These are phyloP conservation scores for Verticillium isaacii DNA, from an alignment of 2,329 filamentous ascomycete genomes.

Conservation along the genomic window DNA sequence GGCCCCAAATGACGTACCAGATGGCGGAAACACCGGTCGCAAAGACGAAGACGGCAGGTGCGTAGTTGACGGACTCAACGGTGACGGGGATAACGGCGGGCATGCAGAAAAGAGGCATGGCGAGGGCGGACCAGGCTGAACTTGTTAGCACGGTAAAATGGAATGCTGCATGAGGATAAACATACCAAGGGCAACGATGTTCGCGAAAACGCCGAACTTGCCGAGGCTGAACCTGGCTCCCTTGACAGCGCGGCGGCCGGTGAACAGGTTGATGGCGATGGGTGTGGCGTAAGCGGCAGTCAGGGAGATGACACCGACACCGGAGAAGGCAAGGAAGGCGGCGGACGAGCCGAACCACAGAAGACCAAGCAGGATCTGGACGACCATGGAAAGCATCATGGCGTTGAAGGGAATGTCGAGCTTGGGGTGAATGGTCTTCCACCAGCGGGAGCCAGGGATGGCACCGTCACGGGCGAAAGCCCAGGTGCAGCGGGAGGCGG, in stretches of 20 bases:
- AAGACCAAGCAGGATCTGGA: conserved; percentile 59
- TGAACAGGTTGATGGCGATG: conserved; percentile 58
- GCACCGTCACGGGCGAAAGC: conserved; percentile 68
- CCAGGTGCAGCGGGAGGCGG: conserved; percentile 63
- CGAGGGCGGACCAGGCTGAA: conserved; percentile 60
- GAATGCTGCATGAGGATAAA: conserved; percentile 12
- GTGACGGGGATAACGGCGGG: conserved; percentile 59
- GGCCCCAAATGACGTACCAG: conserved; percentile 69
- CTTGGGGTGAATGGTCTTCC: conserved; percentile 56
- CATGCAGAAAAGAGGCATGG: conserved; percentile 72
- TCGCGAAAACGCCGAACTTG: conserved; percentile 54
- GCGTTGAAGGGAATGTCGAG: conserved; percentile 65
- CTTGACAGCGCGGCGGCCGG: conserved; percentile 54
- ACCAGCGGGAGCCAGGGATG: conserved; percentile 57
- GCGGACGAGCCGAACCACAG: conserved; percentile 66
- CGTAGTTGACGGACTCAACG: conserved; percentile 63
- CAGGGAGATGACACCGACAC: conserved; percentile 64
- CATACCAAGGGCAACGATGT: conserved; percentile 60
- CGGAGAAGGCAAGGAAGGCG: conserved; percentile 70
- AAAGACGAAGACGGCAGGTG: conserved; percentile 67
- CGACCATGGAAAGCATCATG: conserved; percentile 66
- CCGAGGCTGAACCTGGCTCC: conserved; percentile 59
- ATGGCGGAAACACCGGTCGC: conserved; percentile 55
- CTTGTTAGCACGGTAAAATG: conserved; percentile 18
- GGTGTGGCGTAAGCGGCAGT: conserved; percentile 65